These are phyloP conservation scores for Carex pumila DNA, from an alignment of 176 grass and related monocot species.

Conservation along the genomic window DNA sequence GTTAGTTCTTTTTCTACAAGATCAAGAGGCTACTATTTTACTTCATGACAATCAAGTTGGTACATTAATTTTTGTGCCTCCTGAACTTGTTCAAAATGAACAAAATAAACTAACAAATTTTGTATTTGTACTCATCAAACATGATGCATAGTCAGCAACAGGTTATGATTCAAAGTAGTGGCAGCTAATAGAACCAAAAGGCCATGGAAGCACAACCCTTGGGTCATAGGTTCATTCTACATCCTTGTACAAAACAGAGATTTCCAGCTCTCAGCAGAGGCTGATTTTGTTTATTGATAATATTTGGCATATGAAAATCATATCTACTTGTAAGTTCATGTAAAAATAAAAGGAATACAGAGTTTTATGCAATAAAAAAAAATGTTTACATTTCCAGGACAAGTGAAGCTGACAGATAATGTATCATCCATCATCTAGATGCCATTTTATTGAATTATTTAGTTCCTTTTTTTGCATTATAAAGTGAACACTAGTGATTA, in stretches of 20 bases:
- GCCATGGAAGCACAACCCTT: not conserved
- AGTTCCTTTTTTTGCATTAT: not conserved
- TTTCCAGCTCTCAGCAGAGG: not conserved
- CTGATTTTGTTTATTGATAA: not conserved
- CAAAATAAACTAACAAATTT: not conserved
- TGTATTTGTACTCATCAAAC: not conserved
- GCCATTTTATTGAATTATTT: not conserved
- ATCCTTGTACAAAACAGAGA: not conserved
- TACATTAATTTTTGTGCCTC: not conserved
- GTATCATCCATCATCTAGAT: not conserved
- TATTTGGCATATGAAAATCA: not conserved
- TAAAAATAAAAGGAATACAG: not conserved
- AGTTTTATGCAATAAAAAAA: not conserved
- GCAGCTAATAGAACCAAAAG: not conserved
- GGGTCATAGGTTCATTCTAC: not conserved
- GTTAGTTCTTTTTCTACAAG: not conserved
- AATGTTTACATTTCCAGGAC: not conserved
- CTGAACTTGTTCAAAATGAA: not conserved
- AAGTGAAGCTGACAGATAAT: not conserved
- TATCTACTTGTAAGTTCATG: not conserved
- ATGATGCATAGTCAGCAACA: not conserved
- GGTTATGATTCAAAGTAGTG: not conserved
- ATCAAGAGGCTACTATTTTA: not conserved
- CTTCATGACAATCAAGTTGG: not conserved
- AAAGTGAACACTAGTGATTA: constrained; percentile 23